Evolutionary conservation across 202 grass and related monocot species (phyloP), one percentile per base, ranked within the genome.

Genomic region (Setaria italica): DNA sequence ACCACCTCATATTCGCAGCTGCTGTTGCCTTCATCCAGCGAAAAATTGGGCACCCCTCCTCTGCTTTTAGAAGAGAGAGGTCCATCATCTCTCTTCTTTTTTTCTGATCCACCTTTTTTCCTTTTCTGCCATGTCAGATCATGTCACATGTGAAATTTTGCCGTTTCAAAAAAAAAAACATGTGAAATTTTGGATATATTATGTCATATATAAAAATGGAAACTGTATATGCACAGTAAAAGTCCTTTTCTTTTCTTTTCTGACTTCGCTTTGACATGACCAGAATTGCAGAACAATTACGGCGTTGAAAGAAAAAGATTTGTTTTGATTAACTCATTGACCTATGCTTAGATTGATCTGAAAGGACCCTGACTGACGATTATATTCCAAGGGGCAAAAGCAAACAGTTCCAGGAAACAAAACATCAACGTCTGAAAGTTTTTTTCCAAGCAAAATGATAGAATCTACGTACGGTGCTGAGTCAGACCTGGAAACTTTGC

Each of bases 381-480:
- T 68, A 29, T 58, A 90, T 79, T 67, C 55, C 55, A 65, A 41
- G 2, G 47, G 46, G 17, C 46, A 72, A 86, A 72, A 82, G 78
- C 35, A 21, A 82, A 66, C 78, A 83, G 59, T 62, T 46, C 70
- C 43, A 62, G 80, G 68, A 84, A 83, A 79, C 69, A 90, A 82
- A 70, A 87, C 68, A 80, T 70, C 51, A 56, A 17, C 45, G 3
- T 87, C 68, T 64, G n/a, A 76, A 62, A 53, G 39, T 30, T 70
- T 55, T 70, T 43, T 41, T 41, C 56, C 62, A 83, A 56, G 5
- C 17, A 17, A 17, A 71, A 72, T 47, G 77, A 57, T 45, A 72
- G 62, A 39, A 42, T 46, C 19, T 66, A 69, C 29, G 85, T 77
- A 76, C 81, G 55, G 57, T 72, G 89, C 89, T 81, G 85, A 91